These are phyloP conservation scores for Thalassiosira exigua DNA, from an alignment of 352 stramenopile species.

Conservation along the genomic window DNA sequence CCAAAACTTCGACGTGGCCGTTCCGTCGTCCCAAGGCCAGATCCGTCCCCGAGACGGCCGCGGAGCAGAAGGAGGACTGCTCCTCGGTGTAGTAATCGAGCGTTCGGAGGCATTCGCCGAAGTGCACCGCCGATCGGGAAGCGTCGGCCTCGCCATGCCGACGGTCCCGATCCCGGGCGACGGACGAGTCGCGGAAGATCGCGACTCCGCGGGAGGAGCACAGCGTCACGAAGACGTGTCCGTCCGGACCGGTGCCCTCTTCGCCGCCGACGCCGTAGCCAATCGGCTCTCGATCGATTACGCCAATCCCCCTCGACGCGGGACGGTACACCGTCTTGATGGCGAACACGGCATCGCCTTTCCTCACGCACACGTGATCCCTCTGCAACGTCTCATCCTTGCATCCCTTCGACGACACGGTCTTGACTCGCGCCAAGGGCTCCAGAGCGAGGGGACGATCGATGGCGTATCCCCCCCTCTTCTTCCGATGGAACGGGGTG, in stretches of 20 bases:
- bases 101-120: conserved; percentile 19
- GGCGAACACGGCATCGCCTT: conserved; percentile 44
- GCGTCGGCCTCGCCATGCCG: background rate
- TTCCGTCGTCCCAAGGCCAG: conserved; percentile 66
- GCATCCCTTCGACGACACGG: background rate
- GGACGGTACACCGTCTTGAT: conserved; percentile 44
- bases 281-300: conserved; percentile 1
- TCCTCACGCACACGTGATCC: conserved; percentile 36
- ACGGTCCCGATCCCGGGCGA: too few species aligned
- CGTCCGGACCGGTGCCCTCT: background rate
- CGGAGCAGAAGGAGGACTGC: conserved; percentile 39
- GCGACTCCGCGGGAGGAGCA: conserved; percentile 28
- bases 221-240: conserved; percentile 51
- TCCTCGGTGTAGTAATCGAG: conserved; percentile 22
- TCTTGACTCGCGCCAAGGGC: conserved; percentile 6
- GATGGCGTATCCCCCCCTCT: too few species aligned
- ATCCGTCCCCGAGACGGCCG: conserved; percentile 63
- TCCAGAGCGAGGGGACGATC: background rate
- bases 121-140: conserved; percentile 37
- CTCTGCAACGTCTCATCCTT: conserved; percentile 5
- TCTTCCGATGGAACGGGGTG: conserved; percentile 11
- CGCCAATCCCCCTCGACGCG: background rate
- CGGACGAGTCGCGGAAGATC: conserved; percentile 41
- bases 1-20: conserved; percentile 72
- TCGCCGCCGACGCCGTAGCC: conserved; percentile 11